Evolutionary conservation across 2,329 filamentous ascomycete genomes (phyloP).

Genomic region (Talaromyces piceae): DNA sequence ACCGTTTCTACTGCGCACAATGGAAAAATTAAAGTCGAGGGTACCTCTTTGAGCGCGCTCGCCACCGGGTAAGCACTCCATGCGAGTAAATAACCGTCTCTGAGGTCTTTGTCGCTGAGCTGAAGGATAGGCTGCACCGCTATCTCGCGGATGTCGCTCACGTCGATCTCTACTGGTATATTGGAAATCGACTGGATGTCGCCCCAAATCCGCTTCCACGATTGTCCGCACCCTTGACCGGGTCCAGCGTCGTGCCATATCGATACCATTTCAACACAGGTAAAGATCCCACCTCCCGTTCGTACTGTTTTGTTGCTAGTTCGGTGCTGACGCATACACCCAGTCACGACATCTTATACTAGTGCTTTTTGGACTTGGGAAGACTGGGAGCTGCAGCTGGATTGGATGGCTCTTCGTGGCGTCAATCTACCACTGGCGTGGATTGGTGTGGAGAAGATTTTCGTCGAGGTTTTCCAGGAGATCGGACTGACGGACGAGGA

Average conservation of each 20-base stretch:
- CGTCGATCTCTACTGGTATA: conserved; percentile 43
- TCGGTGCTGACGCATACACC: not conserved
- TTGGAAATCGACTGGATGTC: conserved; percentile 36
- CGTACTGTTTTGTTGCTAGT: not conserved
- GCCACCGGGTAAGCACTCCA: conserved; percentile 23
- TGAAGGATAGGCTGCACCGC: conserved; percentile 29
- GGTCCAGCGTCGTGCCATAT: conserved; percentile 40
- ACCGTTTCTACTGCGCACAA: conserved; percentile 14
- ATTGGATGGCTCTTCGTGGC: conserved; percentile 48
- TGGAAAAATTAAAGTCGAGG: conserved; percentile 26
- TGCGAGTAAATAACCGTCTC: not conserved
- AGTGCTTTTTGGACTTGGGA: conserved; percentile 47
- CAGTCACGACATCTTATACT: conserved; percentile 48
- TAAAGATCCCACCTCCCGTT: conserved; percentile 11
- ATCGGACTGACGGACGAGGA: conserved; percentile 39
- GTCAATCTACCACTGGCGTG: conserved; percentile 47
- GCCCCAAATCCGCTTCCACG: conserved; percentile 22
- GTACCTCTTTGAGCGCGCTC: conserved; percentile 28
- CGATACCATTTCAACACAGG: conserved; percentile 47
- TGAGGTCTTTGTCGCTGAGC: not conserved
- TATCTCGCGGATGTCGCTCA: conserved; percentile 36
- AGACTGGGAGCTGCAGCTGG: conserved; percentile 47
- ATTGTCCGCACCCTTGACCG: conserved; percentile 28
- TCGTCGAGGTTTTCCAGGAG: conserved; percentile 42
- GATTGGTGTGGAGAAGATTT: conserved; percentile 46